Base-by-base conservation (phyloP, 1,139 yeast species). In the Kodamaea plutei region DNA sequence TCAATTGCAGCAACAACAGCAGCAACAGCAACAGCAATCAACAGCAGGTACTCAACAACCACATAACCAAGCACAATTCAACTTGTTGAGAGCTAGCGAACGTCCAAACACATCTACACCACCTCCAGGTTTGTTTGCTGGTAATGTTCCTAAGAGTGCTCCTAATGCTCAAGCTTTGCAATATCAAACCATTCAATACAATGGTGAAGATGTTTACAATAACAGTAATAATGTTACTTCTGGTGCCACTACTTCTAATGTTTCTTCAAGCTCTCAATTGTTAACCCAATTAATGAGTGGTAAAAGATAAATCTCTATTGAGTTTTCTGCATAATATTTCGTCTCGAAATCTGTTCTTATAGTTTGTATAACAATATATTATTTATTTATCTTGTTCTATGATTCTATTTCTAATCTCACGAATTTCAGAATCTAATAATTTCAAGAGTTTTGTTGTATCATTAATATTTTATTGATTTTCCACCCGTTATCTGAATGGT, bases 261-360 rank as follows among this genome's bases (percentile, higher is more conserved):
- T 35, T 15, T 59, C 69, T 16, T 61, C 70, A 4, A 79, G 85
- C 32, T 75, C 83, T 16, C 88, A 81, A 50, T 64, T 82, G 45
- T 64, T 81, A 44, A 79, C 75, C 30, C 89, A 81, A 50, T 64
- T 81, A 48, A 76, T 81, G 73, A 76, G 78, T 42, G 84, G 85
- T 20, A 79, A 79, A 56, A 76, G 62, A 45, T 63, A 48, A 43
- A 19, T 29, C 13, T n/a, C n/a, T n/a, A n/a, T n/a, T n/a, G n/a
- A n/a, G n/a, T n/a, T n/a, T n/a, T n/a, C n/a, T n/a, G n/a, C n/a
- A n/a, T n/a, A n/a, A n/a, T n/a, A n/a, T n/a, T n/a, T n/a, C n/a
- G n/a, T n/a, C n/a, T n/a, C n/a, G n/a, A n/a, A n/a, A n/a, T n/a
- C n/a, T n/a, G n/a, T n/a, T n/a, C n/a, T n/a, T n/a, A n/a, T n/a